Percentiles rank a stretch among this genome's conserved stretches.
Conservation (phyloP, 2,329 filamentous ascomycete genomes). For the Polychaeton citri region DNA sequence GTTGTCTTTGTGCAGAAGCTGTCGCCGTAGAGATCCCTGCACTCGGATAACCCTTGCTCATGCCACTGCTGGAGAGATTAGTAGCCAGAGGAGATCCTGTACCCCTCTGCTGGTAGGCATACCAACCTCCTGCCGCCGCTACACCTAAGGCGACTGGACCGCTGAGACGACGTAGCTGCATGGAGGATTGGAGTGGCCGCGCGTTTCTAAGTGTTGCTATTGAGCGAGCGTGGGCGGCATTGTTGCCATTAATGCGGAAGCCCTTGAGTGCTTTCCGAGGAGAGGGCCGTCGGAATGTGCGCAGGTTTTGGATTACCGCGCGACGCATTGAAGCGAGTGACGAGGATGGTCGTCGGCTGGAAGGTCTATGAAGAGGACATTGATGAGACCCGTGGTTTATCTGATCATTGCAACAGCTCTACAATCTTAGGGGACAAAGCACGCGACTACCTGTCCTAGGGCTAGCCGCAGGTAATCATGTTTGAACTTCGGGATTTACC, state of each 20-base stretch:
- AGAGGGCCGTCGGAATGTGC: slow-evolving; percentile 50
- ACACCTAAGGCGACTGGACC: slow-evolving; percentile 56
- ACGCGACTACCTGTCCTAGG: too few species aligned
- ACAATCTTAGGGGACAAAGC: too few species aligned
- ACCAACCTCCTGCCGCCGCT: slow-evolving; percentile 60
- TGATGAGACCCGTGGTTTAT: neutral
- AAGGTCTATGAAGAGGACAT: neutral
- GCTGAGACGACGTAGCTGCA: slow-evolving; percentile 59
- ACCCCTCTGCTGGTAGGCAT: slow-evolving; percentile 42
- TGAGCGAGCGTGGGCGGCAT: slow-evolving; percentile 36
- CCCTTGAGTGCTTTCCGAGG: slow-evolving; percentile 45
- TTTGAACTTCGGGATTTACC: too few species aligned
- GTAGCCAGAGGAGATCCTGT: slow-evolving; percentile 3
- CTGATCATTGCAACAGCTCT: neutral
- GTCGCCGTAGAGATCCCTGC: slow-evolving; percentile 8
- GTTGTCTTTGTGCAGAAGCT: slow-evolving; percentile 8
- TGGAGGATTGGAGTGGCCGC: slow-evolving; percentile 49
- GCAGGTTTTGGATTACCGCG: slow-evolving; percentile 53
- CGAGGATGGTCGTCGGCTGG: too few species aligned
- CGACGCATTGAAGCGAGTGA: slow-evolving; percentile 51
- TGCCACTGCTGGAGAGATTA: slow-evolving; percentile 5
- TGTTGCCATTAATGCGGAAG: slow-evolving; percentile 26
- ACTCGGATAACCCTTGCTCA: slow-evolving; percentile 20
- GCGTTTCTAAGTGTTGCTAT: slow-evolving; percentile 25
- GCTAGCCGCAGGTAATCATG: too few species aligned